Evolutionary conservation across 2,329 filamentous ascomycete genomes (phyloP).

Genomic region (Alternaria triticina): DNA sequence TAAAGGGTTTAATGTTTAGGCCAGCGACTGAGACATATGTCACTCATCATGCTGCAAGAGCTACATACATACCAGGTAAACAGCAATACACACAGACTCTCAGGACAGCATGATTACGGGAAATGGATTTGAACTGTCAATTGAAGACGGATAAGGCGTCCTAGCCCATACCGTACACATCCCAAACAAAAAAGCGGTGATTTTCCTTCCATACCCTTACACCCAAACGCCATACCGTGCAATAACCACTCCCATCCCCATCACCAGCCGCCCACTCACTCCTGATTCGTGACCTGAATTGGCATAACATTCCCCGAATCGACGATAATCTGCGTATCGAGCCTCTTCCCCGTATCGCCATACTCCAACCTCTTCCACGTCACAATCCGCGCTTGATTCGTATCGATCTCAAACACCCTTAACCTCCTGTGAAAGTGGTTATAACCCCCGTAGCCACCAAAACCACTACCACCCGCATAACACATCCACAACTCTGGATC

Average conservation of each 20-base stretch:
- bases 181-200: background rate
- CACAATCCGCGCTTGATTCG: constrained; percentile 83
- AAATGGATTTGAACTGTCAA: background rate
- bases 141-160: background rate
- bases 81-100: too few species aligned
- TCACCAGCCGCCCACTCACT: background rate
- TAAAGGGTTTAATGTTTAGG: too few species aligned
- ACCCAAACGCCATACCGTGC: background rate
- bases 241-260: background rate
- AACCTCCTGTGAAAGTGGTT: constrained; percentile 82
- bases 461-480: constrained; percentile 89
- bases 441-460: constrained; percentile 95
- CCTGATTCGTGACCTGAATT: constrained; percentile 13
- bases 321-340: constrained; percentile 68
- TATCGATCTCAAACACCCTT: constrained; percentile 90
- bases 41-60: too few species aligned
- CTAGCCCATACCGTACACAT: background rate
- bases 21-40: too few species aligned
- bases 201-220: background rate
- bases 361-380: constrained; percentile 92
- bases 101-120: too few species aligned
- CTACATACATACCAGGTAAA: too few species aligned
- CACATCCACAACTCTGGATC: constrained; percentile 87
- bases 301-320: constrained; percentile 60
- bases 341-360: constrained; percentile 58